These are phyloP conservation scores for Nowakowskiella sp. DNA, from an alignment of 192 early-diverging fungal genomes.

Conservation along the genomic window DNA sequence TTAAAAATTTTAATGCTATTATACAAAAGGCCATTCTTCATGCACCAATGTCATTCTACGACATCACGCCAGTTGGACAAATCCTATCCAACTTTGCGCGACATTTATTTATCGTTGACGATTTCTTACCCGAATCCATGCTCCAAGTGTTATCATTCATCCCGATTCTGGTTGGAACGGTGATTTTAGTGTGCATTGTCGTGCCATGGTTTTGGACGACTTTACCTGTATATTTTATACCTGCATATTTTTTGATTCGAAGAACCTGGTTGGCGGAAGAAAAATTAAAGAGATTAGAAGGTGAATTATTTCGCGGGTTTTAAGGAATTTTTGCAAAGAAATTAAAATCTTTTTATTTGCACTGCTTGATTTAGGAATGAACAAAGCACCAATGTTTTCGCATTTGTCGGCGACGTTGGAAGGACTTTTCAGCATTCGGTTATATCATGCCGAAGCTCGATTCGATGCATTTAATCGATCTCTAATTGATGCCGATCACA, in stretches of 20 bases:
- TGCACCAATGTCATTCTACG: constrained; percentile 39
- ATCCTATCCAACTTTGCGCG: constrained; percentile 26
- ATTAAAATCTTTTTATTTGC: constrained; percentile 3
- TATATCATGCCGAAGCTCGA: constrained; percentile 52
- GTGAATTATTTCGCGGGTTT: constrained; percentile 7
- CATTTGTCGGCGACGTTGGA: constrained; percentile 66
- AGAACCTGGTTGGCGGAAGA: constrained; percentile 34
- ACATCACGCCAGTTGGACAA: constrained; percentile 31
- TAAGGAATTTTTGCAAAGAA: background rate
- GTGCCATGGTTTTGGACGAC: constrained; percentile 49
- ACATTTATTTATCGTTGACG: constrained; percentile 25
- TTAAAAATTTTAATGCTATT: constrained; percentile 5
- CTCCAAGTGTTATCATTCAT: constrained; percentile 30
- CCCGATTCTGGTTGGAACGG: constrained; percentile 39
- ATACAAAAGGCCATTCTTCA: constrained; percentile 13
- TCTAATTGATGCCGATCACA: constrained; percentile 62
- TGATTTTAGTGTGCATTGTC: constrained; percentile 41
- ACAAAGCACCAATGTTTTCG: constrained; percentile 62
- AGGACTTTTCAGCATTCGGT: constrained; percentile 60
- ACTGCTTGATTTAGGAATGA: constrained; percentile 32
- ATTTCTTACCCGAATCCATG: constrained; percentile 25
- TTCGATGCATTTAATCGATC: constrained; percentile 54
- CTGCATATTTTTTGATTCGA: constrained; percentile 28
- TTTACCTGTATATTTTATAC: constrained; percentile 30
- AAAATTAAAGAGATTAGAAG: constrained; percentile 50